Evolutionary conservation across 306 rosid species (phyloP).

Genomic region (Ochetophila trinervis): DNA sequence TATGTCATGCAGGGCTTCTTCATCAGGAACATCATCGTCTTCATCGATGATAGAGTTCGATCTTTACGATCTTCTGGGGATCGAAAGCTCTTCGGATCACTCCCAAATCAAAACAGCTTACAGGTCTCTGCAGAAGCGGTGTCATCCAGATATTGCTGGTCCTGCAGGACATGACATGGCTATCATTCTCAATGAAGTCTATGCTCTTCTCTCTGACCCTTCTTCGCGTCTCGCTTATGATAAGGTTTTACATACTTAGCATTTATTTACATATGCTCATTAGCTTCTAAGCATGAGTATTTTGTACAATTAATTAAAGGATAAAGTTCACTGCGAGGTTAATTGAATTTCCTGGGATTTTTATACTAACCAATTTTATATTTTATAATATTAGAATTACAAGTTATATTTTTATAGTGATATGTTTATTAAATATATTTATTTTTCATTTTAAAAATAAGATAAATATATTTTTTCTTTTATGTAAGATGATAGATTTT

Average conservation of each 20-base stretch:
- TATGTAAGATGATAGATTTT: no score
- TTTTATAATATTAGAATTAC: not conserved
- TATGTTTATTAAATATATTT: no score
- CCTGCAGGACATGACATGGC: conserved; percentile 95
- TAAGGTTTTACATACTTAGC: conserved; percentile 38
- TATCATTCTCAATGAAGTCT: conserved; percentile 81
- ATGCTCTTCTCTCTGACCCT: conserved; percentile 78
- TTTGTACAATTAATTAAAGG: no score
- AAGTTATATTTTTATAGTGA: no score
- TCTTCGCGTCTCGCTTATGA: conserved; percentile 66
- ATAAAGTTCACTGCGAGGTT: no score
- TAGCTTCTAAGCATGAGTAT: no score
- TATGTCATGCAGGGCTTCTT: conserved; percentile 41
- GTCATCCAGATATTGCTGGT: conserved; percentile 93
- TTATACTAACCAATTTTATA: no score
- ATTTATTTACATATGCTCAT: not conserved
- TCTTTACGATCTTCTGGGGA: conserved; percentile 83
- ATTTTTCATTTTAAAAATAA: no score
- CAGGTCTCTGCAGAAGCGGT: conserved; percentile 73
- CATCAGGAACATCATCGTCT: conserved; percentile 29
- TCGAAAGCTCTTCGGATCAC: conserved; percentile 60
- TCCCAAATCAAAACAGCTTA: conserved; percentile 68
- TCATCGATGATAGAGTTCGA: conserved; percentile 48
- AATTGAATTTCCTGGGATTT: no score
- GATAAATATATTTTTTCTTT: no score